phyloP scores from a whole-genome alignment of 164 flowering plant genomes.

The Cinnamomum chago region DNA sequence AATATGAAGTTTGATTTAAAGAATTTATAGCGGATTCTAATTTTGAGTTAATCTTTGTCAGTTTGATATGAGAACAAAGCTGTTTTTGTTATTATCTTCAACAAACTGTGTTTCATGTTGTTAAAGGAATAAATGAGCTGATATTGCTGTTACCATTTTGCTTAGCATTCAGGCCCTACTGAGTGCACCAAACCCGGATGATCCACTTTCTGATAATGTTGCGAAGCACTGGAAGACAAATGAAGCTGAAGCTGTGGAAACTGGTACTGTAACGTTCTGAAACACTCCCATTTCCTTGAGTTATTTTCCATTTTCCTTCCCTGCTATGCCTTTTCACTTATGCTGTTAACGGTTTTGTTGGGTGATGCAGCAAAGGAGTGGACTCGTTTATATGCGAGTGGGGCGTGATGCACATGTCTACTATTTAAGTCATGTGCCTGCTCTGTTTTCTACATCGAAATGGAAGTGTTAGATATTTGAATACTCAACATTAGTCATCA shows the following conservation, averaged over 20 bases:
- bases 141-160: no score
- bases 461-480: not conserved
- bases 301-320: not conserved
- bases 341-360: not conserved
- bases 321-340: not conserved
- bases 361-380: conserved; percentile 84
- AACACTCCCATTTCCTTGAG: no score
- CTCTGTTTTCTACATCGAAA: not conserved
- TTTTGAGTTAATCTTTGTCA: not conserved
- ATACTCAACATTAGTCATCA: not conserved
- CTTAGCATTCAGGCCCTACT: conserved; percentile 79
- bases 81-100: not conserved
- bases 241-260: conserved; percentile 95
- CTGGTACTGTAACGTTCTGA: conserved; percentile 44
- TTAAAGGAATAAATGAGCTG: no score
- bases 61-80: not conserved
- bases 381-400: conserved; percentile 89
- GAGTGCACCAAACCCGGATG: conserved; percentile 98
- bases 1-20: not conserved
- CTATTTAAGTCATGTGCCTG: conserved; percentile 17
- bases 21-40: not conserved
- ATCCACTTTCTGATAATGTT: conserved; percentile 92
- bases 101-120: not conserved
- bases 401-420: conserved; percentile 47
- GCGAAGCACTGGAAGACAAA: conserved; percentile 98